Percentiles rank a stretch among this genome's conserved stretches.
Evolutionary conservation across 2,329 filamentous ascomycete genomes (phyloP).

Genomic region (Pestalotiopsis sp.): DNA sequence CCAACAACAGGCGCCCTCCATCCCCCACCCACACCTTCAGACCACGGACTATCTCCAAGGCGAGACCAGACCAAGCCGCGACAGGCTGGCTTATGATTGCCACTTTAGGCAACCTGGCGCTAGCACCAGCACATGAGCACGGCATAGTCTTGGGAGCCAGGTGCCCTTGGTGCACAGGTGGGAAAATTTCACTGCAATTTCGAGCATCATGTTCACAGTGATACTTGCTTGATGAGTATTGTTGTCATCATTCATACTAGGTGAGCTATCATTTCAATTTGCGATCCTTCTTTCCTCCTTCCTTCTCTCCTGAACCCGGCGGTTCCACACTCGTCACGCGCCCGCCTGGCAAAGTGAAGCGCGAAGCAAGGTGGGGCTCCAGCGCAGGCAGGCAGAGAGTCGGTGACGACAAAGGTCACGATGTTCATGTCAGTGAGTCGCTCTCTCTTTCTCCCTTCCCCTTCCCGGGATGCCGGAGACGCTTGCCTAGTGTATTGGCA

Average conservation of each 20-base stretch:
- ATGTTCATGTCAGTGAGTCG: not conserved
- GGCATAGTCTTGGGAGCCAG: not conserved
- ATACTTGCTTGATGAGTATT: not conserved
- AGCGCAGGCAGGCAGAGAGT: not conserved
- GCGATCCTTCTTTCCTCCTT: not conserved
- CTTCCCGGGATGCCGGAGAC: not conserved
- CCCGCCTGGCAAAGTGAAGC: not conserved
- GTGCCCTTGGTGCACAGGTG: not conserved
- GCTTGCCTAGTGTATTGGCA: not conserved
- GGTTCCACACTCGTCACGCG: not conserved
- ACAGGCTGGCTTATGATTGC: constrained; percentile 15
- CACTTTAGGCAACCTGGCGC: constrained; percentile 20
- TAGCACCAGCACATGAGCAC: constrained; percentile 12
- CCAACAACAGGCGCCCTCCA: constrained; percentile 10
- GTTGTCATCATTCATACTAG: not conserved
- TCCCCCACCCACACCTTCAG: not conserved
- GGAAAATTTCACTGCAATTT: not conserved
- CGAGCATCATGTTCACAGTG: not conserved
- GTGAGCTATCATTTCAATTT: not conserved
- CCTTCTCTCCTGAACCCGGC: too few species aligned
- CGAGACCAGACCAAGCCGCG: constrained; percentile 8
- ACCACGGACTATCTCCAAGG: not conserved
- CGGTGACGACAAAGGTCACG: constrained; percentile 12
- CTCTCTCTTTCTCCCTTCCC: not conserved
- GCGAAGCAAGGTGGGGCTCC: not conserved